Evolutionary conservation across 441 rosid species (phyloP), one percentile per base, ranked within the genome.

Genomic region (Euphorbia celastroides): DNA sequence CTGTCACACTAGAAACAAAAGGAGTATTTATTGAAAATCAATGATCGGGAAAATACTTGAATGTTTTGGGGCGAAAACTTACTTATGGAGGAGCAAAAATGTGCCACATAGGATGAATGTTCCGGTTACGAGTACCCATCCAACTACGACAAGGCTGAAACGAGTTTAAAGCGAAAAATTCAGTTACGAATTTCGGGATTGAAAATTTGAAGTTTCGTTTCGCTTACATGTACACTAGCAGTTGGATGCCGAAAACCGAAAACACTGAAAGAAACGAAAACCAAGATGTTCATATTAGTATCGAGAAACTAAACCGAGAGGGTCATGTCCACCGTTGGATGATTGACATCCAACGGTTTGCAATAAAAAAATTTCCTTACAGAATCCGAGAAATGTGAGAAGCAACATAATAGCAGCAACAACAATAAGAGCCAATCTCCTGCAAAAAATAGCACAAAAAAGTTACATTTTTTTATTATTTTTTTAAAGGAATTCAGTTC

Each of bases 81-180:
- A 93, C 97, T 93, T 93, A 60, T 93, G 99, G 65, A 93, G 83
- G 55, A 89, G 80, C 56, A 93, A 93, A 75, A 93, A 93, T 55
- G 84, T 80, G 71, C 99, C 96, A 5, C 96, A 85, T 58, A 93
- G 74, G 50, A 91, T 83, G 77, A 91, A 93, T 60, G 96, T 88
- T 64, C 91, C 96, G 0, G 96, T 66, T 26, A 93, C 97, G 72
- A 93, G 84, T 60, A 89, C 66, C 99, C 99, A 93, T 76, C 96
- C 99, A 26, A 88, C 62, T 16, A 80, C 64, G 61, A 91, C 96
- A 76, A 93, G 82, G 67, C 99, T 93, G 85, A 80, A 79, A 69
- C 38, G 65, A 58, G 69, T 68, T 65, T 56, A 67, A 0, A 27
- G 36, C 13, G 17, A 52, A 26, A 22, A 57, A 30, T 23, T n/a